A percentile compares a stretch with the other conserved stretches of the same genome.
Conservation (phyloP, 768 basidiomycete species). For the Tulasnella sp. region DNA sequence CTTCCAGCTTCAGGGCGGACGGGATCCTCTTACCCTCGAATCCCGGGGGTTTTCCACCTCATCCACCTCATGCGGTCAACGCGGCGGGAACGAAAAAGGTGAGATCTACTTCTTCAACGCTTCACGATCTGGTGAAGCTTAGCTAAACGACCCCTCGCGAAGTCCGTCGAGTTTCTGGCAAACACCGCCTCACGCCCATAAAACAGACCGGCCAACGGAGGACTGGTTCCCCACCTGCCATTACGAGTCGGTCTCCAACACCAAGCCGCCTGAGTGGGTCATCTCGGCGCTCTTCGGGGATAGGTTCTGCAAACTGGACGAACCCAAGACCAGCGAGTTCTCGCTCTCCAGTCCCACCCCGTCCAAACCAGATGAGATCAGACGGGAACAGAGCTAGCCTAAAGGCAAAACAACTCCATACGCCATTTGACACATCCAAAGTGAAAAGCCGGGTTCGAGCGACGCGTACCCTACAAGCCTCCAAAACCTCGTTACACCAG, state of each 20-base stretch:
- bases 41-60: background rate
- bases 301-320: background rate
- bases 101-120: background rate
- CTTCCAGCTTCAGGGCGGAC: background rate
- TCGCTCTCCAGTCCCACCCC: background rate
- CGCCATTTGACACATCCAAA: background rate
- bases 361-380: background rate
- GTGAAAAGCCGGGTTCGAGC: background rate
- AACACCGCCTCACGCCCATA: background rate
- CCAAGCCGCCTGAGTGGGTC: background rate
- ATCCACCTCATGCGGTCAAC: background rate
- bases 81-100: background rate
- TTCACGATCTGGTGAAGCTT: background rate
- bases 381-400: background rate
- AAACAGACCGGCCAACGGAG: background rate
- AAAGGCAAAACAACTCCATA: background rate
- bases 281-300: background rate
- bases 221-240: background rate
- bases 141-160: no score
- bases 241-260: background rate
- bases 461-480: background rate
- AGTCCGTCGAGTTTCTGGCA: background rate
- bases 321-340: background rate
- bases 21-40: background rate
- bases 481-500: constrained; percentile 1